Percentiles rank a stretch among this genome's conserved stretches.
Conservation (phyloP, 2,329 filamentous ascomycete genomes). For the Endothia cerciana region DNA sequence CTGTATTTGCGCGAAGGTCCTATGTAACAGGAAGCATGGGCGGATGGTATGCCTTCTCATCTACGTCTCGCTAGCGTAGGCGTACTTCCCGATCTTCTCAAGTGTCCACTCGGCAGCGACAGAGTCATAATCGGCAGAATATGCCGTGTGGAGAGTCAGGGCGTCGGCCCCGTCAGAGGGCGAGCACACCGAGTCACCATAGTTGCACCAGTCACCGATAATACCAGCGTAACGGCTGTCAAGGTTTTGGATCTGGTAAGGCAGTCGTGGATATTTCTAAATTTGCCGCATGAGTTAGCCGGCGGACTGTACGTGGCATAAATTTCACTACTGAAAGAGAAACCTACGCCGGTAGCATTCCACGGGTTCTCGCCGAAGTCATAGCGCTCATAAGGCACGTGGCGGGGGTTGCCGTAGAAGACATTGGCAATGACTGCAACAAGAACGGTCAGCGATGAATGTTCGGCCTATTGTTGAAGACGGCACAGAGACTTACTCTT, state of each 20-base stretch:
- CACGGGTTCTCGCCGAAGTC: constrained; percentile 6
- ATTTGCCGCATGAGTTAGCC: not conserved
- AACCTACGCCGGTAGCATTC: constrained; percentile 16
- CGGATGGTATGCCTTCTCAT: not conserved
- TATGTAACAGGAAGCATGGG: no score
- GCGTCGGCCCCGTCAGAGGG: not conserved
- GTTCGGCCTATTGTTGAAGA: no score
- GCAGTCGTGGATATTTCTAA: constrained; percentile 17
- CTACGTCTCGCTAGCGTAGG: not conserved
- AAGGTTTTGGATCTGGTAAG: not conserved
- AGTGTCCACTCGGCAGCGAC: constrained; percentile 13
- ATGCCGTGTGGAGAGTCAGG: constrained; percentile 13
- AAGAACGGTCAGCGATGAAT: not conserved
- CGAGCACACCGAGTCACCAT: constrained; percentile 13
- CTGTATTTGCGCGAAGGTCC: not conserved
- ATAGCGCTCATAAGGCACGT: constrained; percentile 14
- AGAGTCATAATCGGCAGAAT: not conserved
- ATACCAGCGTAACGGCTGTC: constrained; percentile 3
- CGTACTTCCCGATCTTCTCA: not conserved
- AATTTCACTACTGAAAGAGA: no score
- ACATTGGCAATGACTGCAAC: constrained; percentile 9
- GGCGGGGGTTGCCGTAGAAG: constrained; percentile 17
- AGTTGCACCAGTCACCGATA: constrained; percentile 17
- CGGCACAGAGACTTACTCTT: not conserved
- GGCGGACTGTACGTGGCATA: not conserved